phyloP scores from a whole-genome alignment of 371 early-diverging fungal species.

The Mucor piriformis region DNA sequence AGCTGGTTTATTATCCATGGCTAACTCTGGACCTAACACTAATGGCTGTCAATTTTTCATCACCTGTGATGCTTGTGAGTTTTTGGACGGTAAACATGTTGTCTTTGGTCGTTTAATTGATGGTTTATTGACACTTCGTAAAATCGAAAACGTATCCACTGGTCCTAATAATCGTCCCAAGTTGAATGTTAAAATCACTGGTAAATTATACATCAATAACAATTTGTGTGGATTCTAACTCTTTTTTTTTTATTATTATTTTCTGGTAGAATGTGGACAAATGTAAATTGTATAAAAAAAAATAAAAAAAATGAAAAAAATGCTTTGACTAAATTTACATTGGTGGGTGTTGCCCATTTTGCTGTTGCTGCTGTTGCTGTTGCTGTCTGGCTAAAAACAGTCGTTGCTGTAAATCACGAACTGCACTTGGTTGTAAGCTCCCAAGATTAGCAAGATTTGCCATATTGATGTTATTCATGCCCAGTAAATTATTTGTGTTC shows the following conservation, averaged over 20 bases:
- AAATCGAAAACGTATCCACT: slow-evolving; percentile 92
- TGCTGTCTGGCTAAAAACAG: slow-evolving; percentile 35
- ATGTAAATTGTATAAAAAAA: slow-evolving; percentile 18
- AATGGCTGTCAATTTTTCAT: slow-evolving; percentile 99
- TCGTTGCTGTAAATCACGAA: slow-evolving; percentile 39
- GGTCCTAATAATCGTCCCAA: slow-evolving; percentile 90
- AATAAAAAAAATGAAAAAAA: slow-evolving; percentile 3
- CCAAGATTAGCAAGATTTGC: slow-evolving; percentile 23
- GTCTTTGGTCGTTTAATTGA: slow-evolving; percentile 90
- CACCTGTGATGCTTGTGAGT: slow-evolving; percentile 86
- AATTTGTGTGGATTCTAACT: neutral
- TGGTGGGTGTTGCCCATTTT: slow-evolving; percentile 27
- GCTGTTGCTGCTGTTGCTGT: slow-evolving; percentile 48
- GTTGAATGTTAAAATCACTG: slow-evolving; percentile 87
- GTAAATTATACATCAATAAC: slow-evolving; percentile 43
- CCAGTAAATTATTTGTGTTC: slow-evolving; percentile 24
- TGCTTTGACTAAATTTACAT: slow-evolving; percentile 13
- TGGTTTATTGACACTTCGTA: slow-evolving; percentile 85
- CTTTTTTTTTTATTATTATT: neutral
- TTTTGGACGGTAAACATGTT: slow-evolving; percentile 92
- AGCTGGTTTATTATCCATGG: slow-evolving; percentile 97
- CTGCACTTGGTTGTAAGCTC: slow-evolving; percentile 37
- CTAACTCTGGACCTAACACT: slow-evolving; percentile 92
- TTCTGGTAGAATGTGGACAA: slow-evolving; percentile 31
- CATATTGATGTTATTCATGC: slow-evolving; percentile 29